Conservation (phyloP, 169 alveolate species). For the Cardiosporidium cionae region DNA sequence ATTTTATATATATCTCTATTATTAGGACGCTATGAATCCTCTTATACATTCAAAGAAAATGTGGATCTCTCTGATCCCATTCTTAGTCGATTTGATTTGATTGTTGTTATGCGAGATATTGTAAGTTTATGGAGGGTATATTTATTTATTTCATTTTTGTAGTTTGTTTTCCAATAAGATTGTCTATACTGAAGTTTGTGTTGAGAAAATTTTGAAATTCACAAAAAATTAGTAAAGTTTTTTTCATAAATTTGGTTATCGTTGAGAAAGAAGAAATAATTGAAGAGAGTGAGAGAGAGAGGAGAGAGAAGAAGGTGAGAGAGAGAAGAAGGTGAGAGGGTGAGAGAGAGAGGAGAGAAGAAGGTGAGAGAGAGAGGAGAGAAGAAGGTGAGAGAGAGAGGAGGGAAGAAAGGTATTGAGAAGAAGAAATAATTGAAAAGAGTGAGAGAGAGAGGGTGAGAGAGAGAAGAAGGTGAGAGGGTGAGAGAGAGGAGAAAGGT, state of each 20-base stretch:
- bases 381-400: too few species aligned
- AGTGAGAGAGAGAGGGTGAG: background rate
- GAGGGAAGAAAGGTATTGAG: too few species aligned
- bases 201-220: too few species aligned
- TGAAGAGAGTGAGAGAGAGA: background rate
- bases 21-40: constrained; percentile 89
- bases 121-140: background rate
- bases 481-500: background rate
- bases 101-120: constrained; percentile 91
- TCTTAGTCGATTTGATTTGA: constrained; percentile 94
- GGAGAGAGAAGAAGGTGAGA: background rate
- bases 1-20: background rate
- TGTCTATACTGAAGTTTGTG: too few species aligned
- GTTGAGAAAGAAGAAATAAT: background rate
- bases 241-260: too few species aligned
- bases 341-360: background rate
- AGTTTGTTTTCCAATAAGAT: too few species aligned
- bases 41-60: constrained; percentile 91
- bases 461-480: background rate
- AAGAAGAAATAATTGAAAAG: background rate
- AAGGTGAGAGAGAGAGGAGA: background rate
- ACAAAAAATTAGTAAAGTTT: too few species aligned
- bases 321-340: background rate
- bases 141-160: too few species aligned
- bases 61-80: constrained; percentile 99